Base-by-base conservation (phyloP, 2,329 filamentous ascomycete species). In the Fusarium kyushuense region DNA sequence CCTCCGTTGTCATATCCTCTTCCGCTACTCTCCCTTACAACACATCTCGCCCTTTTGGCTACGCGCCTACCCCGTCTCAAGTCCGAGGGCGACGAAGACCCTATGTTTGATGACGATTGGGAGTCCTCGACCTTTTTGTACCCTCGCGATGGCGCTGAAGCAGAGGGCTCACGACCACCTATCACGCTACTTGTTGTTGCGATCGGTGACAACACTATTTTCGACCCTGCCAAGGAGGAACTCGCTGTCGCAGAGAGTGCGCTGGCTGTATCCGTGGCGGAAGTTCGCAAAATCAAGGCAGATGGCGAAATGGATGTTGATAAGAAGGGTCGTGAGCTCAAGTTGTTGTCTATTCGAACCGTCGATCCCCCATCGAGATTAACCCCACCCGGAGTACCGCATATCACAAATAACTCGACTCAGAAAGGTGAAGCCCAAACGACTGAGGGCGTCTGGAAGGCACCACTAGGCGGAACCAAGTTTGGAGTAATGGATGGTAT, bases 61-160 rank as follows among this genome's bases (percentile, higher is more conserved):
- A 95, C 96, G 9, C 90, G 92, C 67, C 85, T 98, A 4, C 96
- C 96, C 10, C 87, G 89, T 27, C 84, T 97, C 52, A 93, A 93
- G 77, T 97, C 94, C 2, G 92, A 97, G 78, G 88, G 88, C 59
- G 95, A 98, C 80, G 96, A 99, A 81, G 96, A 99, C 73, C 96
- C 96, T 14, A 90, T 97, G 76, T 99, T 99, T 80, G 92, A 97
- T 81, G 96, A 99, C 80, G 96, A 99, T 82, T 99, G 96, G 96
- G 93, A 92, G 68, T 92, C 91, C 17, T 90, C 94, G 1, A 85
- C 88, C 19, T 90, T 89, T 58, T 83, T 99, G 30, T 99, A 96
- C 81, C 86, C 89, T 2, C 85, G 84, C 61, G 76, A 79, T 16
- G 74, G 72, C 33, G 74, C 71, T 6, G 65, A 73, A 23, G 71